Evolutionary conservation across 805 yeast species (phyloP).

Genomic region (Torulaspora franciscae): DNA sequence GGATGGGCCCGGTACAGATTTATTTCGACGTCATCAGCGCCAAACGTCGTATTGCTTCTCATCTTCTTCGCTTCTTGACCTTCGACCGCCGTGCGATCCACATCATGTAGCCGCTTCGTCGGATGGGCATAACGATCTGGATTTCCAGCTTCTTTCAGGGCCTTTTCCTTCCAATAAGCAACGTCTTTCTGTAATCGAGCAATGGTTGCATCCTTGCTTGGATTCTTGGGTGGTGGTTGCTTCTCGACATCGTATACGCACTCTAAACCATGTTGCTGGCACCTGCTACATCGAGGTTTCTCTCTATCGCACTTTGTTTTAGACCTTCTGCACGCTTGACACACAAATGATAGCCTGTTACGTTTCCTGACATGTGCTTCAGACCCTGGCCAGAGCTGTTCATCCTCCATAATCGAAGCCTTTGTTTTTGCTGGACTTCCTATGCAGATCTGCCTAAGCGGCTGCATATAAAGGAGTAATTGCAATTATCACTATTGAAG

Average conservation of each 20-base stretch:
- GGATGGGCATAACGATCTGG: neutral
- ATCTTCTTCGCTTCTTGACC: slow-evolving; percentile 2
- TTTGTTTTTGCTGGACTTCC: neutral
- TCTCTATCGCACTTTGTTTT: slow-evolving; percentile 35
- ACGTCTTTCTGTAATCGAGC: slow-evolving; percentile 30
- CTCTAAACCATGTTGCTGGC: slow-evolving; percentile 24
- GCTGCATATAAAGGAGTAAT: slow-evolving; percentile 1
- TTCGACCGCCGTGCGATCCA: neutral
- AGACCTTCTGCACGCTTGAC: slow-evolving; percentile 33
- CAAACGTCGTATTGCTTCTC: neutral
- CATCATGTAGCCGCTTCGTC: slow-evolving; percentile 3
- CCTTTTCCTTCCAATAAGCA: slow-evolving; percentile 33
- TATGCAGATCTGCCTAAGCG: neutral
- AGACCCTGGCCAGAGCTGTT: slow-evolving; percentile 1
- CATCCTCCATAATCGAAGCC: neutral
- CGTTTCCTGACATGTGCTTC: slow-evolving; percentile 20
- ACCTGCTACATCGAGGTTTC: slow-evolving; percentile 32
- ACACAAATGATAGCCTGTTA: slow-evolving; percentile 34
- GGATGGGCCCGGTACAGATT: slow-evolving; percentile 30
- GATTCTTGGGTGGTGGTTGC: slow-evolving; percentile 32
- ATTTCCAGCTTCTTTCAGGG: slow-evolving; percentile 4
- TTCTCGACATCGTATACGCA: slow-evolving; percentile 34
- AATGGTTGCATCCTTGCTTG: slow-evolving; percentile 33
- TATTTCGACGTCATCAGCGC: slow-evolving; percentile 19
- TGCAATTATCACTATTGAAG: neutral